Evolutionary conservation across 2,329 filamentous ascomycete genomes (phyloP).

Genomic region (Pseudogymnoascus sp.): DNA sequence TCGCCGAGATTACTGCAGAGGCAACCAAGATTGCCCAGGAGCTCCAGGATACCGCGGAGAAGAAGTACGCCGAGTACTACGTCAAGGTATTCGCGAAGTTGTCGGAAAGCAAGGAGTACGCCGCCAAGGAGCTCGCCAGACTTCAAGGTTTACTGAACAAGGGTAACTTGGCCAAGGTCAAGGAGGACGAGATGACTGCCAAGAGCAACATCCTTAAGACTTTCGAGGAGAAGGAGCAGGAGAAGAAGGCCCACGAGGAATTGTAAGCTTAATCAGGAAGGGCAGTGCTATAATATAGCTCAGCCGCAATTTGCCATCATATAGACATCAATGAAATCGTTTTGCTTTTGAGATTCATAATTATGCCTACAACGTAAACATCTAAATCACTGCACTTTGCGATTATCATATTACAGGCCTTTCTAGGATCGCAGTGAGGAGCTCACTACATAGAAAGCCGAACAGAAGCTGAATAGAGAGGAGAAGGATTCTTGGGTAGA

Average conservation of each 20-base stretch:
- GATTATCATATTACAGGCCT: background rate
- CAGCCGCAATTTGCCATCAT: slow-evolving; percentile 33
- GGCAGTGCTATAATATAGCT: slow-evolving; percentile 15
- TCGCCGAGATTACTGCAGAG: slow-evolving; percentile 62
- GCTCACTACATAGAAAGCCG: background rate
- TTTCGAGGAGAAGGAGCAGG: slow-evolving; percentile 59
- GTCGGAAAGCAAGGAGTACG: slow-evolving; percentile 68
- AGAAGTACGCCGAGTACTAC: slow-evolving; percentile 91
- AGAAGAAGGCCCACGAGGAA: slow-evolving; percentile 50
- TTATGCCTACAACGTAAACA: background rate
- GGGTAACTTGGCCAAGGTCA: slow-evolving; percentile 76
- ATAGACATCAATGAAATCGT: background rate
- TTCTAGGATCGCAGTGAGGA: background rate
- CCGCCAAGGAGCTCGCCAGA: slow-evolving; percentile 76
- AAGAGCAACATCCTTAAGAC: slow-evolving; percentile 83
- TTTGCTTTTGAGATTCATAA: background rate
- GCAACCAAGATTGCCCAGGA: slow-evolving; percentile 63
- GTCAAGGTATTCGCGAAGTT: slow-evolving; percentile 85
- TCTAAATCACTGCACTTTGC: background rate
- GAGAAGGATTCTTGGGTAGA: background rate
- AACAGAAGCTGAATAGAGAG: background rate
- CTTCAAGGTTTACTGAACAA: slow-evolving; percentile 76
- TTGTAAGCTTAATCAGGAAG: background rate
- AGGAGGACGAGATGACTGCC: slow-evolving; percentile 79
- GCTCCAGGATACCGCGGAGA: slow-evolving; percentile 55